Percentiles rank a stretch among this genome's conserved stretches.
Conservation (phyloP, 257 asterid genomes). For the Leptodermis oblonga region DNA sequence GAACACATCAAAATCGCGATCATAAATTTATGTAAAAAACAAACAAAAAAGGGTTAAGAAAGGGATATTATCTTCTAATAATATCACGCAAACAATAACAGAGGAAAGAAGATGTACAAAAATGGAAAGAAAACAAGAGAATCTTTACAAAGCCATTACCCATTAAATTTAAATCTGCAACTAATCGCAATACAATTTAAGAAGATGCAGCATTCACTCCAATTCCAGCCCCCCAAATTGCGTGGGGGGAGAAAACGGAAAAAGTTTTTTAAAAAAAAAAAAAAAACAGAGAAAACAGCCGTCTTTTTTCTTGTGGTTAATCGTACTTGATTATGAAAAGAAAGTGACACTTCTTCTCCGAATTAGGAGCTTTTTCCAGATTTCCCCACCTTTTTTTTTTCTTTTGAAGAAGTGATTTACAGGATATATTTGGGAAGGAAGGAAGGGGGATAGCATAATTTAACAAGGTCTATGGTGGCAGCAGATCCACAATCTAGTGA, state of each 20-base stretch:
- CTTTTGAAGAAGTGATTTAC: not conserved
- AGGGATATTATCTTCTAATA: not conserved
- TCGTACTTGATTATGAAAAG: not conserved
- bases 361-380: not conserved
- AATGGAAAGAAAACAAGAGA: not conserved
- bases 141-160: not conserved
- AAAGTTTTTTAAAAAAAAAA: too few relatives aligned
- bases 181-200: not conserved
- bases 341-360: not conserved
- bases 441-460: not conserved
- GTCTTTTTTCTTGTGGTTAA: not conserved
- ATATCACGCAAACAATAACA: too few relatives aligned
- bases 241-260: too few relatives aligned
- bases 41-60: too few relatives aligned
- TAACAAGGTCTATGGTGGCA: not conserved
- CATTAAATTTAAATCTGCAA: not conserved
- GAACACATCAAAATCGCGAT: too few relatives aligned
- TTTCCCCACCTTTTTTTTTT: constrained; percentile 1
- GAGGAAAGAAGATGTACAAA: not conserved
- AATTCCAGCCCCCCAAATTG: not conserved
- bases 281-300: not conserved
- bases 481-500: constrained; percentile 14
- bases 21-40: too few relatives aligned
- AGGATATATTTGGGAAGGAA: not conserved
- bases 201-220: too few relatives aligned